phyloP scores from a whole-genome alignment of 2,329 filamentous ascomycete species.

The Pseudocercospora pini-densiflorae region DNA sequence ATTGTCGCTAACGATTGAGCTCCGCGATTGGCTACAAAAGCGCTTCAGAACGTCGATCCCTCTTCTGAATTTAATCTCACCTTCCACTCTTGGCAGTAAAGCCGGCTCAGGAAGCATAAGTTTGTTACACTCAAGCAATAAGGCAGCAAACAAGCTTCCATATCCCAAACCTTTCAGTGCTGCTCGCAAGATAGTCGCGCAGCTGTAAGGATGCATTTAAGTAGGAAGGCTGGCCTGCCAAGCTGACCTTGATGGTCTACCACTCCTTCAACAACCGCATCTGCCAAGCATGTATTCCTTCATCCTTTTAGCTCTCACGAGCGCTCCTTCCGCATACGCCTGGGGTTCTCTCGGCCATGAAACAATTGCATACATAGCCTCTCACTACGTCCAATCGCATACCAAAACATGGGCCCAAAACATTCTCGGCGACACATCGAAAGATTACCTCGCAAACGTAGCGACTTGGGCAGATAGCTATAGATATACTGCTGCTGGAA shows the following conservation, averaged over 20 bases:
- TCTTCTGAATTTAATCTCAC: not conserved
- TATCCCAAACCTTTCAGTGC: not conserved
- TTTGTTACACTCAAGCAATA: not conserved
- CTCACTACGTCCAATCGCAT: not conserved
- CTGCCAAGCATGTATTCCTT: not conserved
- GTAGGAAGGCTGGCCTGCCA: not conserved
- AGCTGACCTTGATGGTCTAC: not conserved
- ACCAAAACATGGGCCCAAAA: not conserved
- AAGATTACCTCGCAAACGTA: not conserved
- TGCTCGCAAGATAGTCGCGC: not conserved
- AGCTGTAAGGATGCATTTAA: not conserved
- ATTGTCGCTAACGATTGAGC: not conserved
- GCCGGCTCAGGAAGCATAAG: not conserved
- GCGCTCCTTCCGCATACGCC: not conserved
- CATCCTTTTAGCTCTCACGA: not conserved
- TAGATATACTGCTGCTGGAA: not conserved
- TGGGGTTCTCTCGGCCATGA: not conserved
- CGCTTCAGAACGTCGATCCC: not conserved
- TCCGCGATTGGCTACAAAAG: not conserved
- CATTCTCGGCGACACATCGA: not conserved
- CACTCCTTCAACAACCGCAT: not conserved
- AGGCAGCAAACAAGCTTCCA: not conserved
- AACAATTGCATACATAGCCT: not conserved
- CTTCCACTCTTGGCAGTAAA: not conserved
- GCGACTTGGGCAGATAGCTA: not conserved